Conservation (phyloP, 2,329 filamentous ascomycete genomes). For the Exserohilum turcica region DNA sequence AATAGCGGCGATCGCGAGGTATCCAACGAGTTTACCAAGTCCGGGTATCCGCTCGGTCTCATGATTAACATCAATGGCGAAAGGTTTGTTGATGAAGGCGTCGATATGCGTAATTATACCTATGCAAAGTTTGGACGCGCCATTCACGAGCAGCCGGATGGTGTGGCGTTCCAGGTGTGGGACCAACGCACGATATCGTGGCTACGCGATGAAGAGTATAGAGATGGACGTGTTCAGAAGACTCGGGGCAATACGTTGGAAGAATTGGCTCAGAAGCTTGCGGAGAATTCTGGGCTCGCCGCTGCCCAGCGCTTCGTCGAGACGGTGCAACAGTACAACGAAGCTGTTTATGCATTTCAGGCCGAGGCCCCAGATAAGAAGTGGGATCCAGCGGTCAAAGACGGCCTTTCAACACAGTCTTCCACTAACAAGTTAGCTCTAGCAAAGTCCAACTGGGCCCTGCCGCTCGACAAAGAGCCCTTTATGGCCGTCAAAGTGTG, state of each 20-base stretch:
- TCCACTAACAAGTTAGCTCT: slow-evolving; percentile 50
- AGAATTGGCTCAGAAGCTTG: slow-evolving; percentile 59
- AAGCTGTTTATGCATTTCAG: slow-evolving; percentile 57
- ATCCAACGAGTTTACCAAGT: slow-evolving; percentile 72
- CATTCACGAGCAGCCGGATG: slow-evolving; percentile 64
- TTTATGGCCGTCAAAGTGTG: slow-evolving; percentile 69
- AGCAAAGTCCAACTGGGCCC: slow-evolving; percentile 70
- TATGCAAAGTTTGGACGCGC: slow-evolving; percentile 69
- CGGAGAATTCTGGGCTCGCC: slow-evolving; percentile 55
- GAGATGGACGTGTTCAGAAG: slow-evolving; percentile 61
- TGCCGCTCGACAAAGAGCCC: slow-evolving; percentile 61
- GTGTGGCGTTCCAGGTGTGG: slow-evolving; percentile 69
- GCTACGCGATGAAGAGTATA: slow-evolving; percentile 67
- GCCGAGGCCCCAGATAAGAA: slow-evolving; percentile 52
- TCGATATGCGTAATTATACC: slow-evolving; percentile 69
- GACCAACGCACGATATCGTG: slow-evolving; percentile 59
- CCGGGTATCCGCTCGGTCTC: slow-evolving; percentile 68
- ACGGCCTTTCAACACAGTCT: slow-evolving; percentile 66
- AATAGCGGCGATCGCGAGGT: slow-evolving; percentile 61
- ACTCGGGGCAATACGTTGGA: slow-evolving; percentile 59
- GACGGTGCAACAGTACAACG: slow-evolving; percentile 63
- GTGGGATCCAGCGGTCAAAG: slow-evolving; percentile 66
- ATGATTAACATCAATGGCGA: slow-evolving; percentile 66
- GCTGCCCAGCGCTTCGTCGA: slow-evolving; percentile 55
- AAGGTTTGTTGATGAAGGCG: slow-evolving; percentile 70